These are phyloP conservation scores for Diplodia sapinea DNA, from an alignment of 2,329 filamentous ascomycete species.

Conservation along the genomic window DNA sequence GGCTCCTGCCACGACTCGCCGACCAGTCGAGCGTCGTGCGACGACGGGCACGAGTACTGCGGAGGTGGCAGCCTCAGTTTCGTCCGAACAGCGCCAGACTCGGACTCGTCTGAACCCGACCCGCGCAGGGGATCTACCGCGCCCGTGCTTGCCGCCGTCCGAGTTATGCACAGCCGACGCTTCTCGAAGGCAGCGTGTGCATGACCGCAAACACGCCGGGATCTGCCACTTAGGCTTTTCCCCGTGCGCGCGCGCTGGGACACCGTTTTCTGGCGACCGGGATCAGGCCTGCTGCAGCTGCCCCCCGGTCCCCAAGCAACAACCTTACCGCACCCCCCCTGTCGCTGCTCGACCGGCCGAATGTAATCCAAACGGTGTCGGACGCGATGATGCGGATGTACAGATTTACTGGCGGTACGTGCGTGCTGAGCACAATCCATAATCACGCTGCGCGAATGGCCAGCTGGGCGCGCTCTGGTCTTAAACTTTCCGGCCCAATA, in stretches of 20 bases:
- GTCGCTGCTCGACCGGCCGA: constrained; percentile 30
- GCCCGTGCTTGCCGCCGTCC: neutral
- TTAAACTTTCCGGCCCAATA: constrained; percentile 32
- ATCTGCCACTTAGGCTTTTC: constrained; percentile 30
- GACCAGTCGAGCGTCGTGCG: neutral
- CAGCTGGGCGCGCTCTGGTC: constrained; percentile 26
- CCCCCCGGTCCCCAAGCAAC: constrained; percentile 30
- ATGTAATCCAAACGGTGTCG: constrained; percentile 32
- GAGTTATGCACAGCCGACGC: neutral
- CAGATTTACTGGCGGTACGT: constrained; percentile 32
- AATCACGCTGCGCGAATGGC: constrained; percentile 29
- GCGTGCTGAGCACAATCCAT: constrained; percentile 32
- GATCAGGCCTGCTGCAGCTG: constrained; percentile 24
- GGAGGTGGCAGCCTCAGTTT: constrained; percentile 29
- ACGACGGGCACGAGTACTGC: constrained; percentile 17
- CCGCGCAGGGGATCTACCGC: constrained; percentile 24
- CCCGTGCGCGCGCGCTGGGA: constrained; percentile 23
- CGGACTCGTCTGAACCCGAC: constrained; percentile 28
- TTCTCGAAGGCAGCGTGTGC: constrained; percentile 31
- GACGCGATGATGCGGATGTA: constrained; percentile 31
- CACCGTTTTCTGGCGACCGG: constrained; percentile 20
- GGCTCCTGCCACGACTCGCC: neutral
- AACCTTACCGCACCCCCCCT: constrained; percentile 30
- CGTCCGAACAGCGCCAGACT: constrained; percentile 20
- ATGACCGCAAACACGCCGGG: constrained; percentile 26